Conservation (phyloP, 2,329 filamentous ascomycete species). For the Chrysoporthe puriensis region DNA sequence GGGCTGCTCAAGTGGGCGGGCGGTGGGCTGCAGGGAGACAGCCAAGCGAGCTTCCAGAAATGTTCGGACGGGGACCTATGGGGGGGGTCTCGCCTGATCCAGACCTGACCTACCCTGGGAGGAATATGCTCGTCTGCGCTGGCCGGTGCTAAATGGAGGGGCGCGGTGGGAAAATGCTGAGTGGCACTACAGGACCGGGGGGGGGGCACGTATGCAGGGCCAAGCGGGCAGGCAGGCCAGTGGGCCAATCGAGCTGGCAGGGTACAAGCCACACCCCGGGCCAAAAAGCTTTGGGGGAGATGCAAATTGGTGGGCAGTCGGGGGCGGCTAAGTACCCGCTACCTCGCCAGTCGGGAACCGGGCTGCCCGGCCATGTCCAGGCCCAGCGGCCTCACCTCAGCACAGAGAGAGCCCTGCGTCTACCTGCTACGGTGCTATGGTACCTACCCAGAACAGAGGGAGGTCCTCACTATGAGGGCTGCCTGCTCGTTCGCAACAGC, state of each 20-base stretch:
- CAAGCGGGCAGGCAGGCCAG: background rate
- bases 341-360: constrained; percentile 17
- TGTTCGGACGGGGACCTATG: constrained; percentile 12
- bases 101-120: too few relatives aligned
- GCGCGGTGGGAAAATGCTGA: constrained; percentile 23
- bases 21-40: constrained; percentile 21
- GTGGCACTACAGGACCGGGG: constrained; percentile 17
- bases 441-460: too few relatives aligned
- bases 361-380: background rate
- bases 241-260: constrained; percentile 13
- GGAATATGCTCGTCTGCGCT: background rate
- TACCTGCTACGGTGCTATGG: too few relatives aligned
- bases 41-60: constrained; percentile 27
- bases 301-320: constrained; percentile 26
- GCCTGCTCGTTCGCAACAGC: too few relatives aligned
- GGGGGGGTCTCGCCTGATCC: background rate
- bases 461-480: too few relatives aligned
- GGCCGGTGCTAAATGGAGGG: constrained; percentile 19
- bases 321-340: constrained; percentile 16
- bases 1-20: constrained; percentile 24
- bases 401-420: too few relatives aligned
- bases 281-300: constrained; percentile 27
- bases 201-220: constrained; percentile 8
- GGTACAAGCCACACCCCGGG: constrained; percentile 22
- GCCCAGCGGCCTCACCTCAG: too few relatives aligned